Base-by-base conservation (phyloP, 345 rosid species). In the Linum tenue region DNA sequence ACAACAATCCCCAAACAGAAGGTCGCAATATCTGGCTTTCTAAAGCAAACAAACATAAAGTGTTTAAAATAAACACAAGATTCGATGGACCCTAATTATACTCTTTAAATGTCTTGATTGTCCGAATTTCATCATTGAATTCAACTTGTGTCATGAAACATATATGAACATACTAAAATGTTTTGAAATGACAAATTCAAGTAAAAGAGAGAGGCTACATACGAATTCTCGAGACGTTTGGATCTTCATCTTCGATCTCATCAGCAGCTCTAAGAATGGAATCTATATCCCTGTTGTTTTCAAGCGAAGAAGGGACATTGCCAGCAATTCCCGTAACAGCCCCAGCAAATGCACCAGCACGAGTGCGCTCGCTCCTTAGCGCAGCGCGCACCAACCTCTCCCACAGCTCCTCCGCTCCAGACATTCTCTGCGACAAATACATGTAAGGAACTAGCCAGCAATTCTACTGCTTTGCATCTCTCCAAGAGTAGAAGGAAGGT, bases 241-340 rank as follows among this genome's bases (percentile, higher is more conserved):
- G 95, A 74, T 90, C 92, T 78, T 86, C 99, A 63, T 83, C 97
- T 79, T 90, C 97, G 60, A 92, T 87, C 72, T 88, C 99, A 80
- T 94, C 99, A 0, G 99, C 97, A 70, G 88, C 90, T 79, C 92
- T 83, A n/a, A 94, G 69, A 69, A 94, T 94, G 3, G 78, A 91
- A 77, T 94, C 97, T 2, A 94, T 90, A 66, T 86, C 97, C 76
- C 95, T 73, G 41, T 86, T 90, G 67, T 90, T 90, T 0, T 85
- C 66, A 22, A 94, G 92, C 2, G 99, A 90, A 5, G 99, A 90
- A 4, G 99, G 99, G 55, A 94, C 92, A 48, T 80, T 78, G 16
- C 82, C 89, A 5, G 90, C 91, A 77, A 92, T 82, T 60, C 91
- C 95, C 50, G 83, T 78, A 73, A 68, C 81, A 3, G 84, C 87